phyloP scores from a whole-genome alignment of 139 green algal species.

The Desmodesmus armatus region DNA sequence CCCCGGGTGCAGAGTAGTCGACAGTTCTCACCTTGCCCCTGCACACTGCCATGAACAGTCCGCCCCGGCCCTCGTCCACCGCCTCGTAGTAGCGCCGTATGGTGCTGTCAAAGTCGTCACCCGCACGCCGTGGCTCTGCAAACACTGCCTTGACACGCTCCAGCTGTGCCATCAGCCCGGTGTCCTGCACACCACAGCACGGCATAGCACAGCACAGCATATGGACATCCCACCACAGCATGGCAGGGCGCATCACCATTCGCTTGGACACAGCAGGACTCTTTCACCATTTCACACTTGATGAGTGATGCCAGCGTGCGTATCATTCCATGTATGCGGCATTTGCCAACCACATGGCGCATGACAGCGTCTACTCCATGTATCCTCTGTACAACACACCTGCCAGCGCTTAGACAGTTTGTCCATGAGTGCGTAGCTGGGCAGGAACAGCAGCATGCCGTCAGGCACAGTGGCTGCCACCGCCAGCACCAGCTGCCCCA shows the following conservation, averaged over 20 bases:
- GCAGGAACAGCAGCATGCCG: constrained; percentile 95
- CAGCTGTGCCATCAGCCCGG: constrained; percentile 71
- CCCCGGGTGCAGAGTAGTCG: too few relatives aligned
- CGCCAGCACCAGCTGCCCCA: constrained; percentile 69
- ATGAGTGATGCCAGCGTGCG: too few relatives aligned
- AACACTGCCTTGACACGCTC: constrained; percentile 78
- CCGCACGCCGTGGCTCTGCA: constrained; percentile 76
- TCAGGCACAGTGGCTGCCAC: constrained; percentile 75
- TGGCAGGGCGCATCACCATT: too few relatives aligned
- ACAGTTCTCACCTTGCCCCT: constrained; percentile 97
- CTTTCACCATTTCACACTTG: too few relatives aligned
- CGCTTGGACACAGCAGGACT: too few relatives aligned
- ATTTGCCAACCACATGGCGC: too few relatives aligned
- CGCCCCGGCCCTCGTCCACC: constrained; percentile 72
- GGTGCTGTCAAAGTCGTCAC: constrained; percentile 75
- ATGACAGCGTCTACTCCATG: too few relatives aligned
- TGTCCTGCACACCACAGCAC: constrained; percentile 67
- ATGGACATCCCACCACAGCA: too few relatives aligned
- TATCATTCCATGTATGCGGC: too few relatives aligned
- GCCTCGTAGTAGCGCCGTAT: constrained; percentile 83
- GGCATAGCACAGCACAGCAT: not conserved
- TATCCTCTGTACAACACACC: too few relatives aligned
- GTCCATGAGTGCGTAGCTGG: constrained; percentile 90
- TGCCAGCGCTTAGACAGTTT: constrained; percentile 81
- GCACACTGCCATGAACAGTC: constrained; percentile 93